Conservation (phyloP, 2,329 filamentous ascomycete species). For the Alternaria metachromatica region DNA sequence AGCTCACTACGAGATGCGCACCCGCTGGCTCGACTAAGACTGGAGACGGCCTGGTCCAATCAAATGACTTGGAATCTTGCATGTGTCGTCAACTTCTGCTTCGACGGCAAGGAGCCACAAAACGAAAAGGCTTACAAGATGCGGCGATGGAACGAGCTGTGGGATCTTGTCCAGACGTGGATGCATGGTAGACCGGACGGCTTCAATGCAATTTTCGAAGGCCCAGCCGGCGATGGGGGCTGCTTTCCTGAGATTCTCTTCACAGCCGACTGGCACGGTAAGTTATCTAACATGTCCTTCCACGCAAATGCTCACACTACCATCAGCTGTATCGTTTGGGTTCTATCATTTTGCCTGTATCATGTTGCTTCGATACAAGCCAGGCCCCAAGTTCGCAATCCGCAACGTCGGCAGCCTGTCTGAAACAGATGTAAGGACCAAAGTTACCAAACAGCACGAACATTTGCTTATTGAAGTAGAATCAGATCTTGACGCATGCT, state of each 20-base stretch:
- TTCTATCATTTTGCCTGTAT: constrained; percentile 40
- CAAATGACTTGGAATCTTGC: constrained; percentile 44
- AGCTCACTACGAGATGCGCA: constrained; percentile 30
- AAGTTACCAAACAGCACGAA: background rate
- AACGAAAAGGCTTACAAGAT: constrained; percentile 17
- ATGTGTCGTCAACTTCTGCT: constrained; percentile 39
- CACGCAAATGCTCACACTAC: background rate
- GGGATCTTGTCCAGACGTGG: constrained; percentile 35
- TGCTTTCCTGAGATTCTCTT: constrained; percentile 38
- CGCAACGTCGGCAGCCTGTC: constrained; percentile 26
- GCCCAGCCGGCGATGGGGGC: constrained; percentile 13
- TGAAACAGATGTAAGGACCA: constrained; percentile 27
- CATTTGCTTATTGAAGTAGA: constrained; percentile 15
- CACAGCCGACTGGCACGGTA: constrained; percentile 43
- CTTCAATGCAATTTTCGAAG: constrained; percentile 41
- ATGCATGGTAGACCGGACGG: constrained; percentile 26
- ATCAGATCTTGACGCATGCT: constrained; percentile 33
- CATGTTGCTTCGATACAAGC: constrained; percentile 39
- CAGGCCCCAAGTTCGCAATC: constrained; percentile 36
- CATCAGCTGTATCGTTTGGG: constrained; percentile 32
- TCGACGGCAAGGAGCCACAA: constrained; percentile 22
- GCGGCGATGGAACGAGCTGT: constrained; percentile 31
- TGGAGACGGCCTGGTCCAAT: constrained; percentile 44
- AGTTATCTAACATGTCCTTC: background rate
- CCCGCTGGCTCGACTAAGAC: constrained; percentile 30